Conservation (phyloP, 805 yeast genomes). For the Ogataea salicorniae region DNA sequence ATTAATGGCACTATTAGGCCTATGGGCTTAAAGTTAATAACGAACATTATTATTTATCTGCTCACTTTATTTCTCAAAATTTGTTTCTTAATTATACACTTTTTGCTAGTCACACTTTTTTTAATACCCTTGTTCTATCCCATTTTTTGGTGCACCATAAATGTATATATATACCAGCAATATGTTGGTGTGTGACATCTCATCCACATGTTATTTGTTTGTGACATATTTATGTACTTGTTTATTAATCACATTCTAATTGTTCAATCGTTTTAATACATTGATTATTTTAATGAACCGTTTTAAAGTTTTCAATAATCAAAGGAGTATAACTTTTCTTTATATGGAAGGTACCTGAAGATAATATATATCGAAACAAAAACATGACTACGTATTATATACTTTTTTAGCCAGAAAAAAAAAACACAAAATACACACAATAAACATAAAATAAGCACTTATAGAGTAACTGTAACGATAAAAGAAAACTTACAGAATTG, state of each 20-base stretch:
- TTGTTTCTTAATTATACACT: neutral
- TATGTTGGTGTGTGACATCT: neutral
- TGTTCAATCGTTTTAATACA: no score
- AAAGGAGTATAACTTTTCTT: no score
- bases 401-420: neutral
- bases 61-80: no score
- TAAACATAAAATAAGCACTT: neutral
- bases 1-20: slow-evolving; percentile 70
- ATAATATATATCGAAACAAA: neutral
- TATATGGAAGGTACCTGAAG: no score
- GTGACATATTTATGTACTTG: no score
- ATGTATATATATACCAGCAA: neutral
- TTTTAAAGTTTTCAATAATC: no score
- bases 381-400: neutral
- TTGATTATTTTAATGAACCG: no score
- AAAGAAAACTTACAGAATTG: neutral
- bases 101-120: neutral
- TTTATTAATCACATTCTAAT: no score
- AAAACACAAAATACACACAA: neutral
- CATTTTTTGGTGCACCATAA: neutral
- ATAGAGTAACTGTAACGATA: neutral
- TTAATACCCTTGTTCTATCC: neutral
- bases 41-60: neutral
- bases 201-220: no score
- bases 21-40: slow-evolving; percentile 48